A percentile compares a stretch with the other conserved stretches of the same genome.
phyloP scores from a whole-genome alignment of 768 basidiomycete species.

The Termitomyces sp. region DNA sequence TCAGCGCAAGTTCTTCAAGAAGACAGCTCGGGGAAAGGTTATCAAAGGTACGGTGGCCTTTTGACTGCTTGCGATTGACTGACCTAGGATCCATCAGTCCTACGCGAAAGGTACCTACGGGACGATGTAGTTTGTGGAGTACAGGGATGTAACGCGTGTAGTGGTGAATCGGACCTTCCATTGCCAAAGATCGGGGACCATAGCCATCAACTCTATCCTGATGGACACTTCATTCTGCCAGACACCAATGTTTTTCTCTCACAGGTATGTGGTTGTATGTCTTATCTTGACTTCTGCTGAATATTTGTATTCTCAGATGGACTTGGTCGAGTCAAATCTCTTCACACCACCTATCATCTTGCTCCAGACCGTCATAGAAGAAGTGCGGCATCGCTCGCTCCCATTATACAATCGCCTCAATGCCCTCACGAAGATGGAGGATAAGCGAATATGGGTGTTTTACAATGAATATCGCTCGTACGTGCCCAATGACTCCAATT shows the following conservation, averaged over 20 bases:
- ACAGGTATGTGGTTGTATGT: not conserved
- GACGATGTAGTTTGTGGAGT: conserved; percentile 90
- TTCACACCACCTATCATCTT: conserved; percentile 82
- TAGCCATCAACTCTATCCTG: conserved; percentile 48
- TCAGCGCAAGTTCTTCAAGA: conserved; percentile 93
- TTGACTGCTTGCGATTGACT: not conserved
- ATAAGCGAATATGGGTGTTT: conserved; percentile 79
- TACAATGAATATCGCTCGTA: conserved; percentile 85
- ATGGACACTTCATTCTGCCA: conserved; percentile 1
- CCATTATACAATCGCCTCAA: conserved; percentile 93
- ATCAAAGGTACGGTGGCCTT: conserved; percentile 68
- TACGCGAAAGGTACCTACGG: conserved; percentile 90
- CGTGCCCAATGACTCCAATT: conserved; percentile 21
- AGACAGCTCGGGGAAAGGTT: conserved; percentile 90
- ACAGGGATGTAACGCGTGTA: conserved; percentile 64
- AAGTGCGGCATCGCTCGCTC: conserved; percentile 91
- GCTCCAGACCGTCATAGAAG: conserved; percentile 92
- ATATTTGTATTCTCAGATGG: conserved; percentile 58
- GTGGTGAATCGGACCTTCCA: conserved; percentile 28
- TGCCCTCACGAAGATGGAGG: conserved; percentile 77
- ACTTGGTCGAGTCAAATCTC: conserved; percentile 75
- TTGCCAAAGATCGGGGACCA: conserved; percentile 59
- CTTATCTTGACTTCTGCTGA: not conserved
- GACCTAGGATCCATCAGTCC: conserved; percentile 40
- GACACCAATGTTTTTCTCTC: conserved; percentile 3